Percentiles rank a stretch among this genome's conserved stretches.
Evolutionary conservation across 257 asterid species (phyloP).

Genomic region (Fraxinus americana): DNA sequence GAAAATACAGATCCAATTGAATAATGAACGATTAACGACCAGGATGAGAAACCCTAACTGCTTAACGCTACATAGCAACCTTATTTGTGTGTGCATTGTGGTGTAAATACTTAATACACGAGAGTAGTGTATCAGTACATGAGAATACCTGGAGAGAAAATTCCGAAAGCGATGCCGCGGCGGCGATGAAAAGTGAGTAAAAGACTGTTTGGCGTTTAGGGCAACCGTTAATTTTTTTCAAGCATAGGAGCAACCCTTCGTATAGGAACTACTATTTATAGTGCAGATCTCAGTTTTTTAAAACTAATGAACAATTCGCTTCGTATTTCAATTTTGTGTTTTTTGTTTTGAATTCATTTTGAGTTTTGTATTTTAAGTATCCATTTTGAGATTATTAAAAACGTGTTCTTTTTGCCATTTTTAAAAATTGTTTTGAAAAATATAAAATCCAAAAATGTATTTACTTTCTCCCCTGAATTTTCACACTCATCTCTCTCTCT

Average conservation of each 20-base stretch:
- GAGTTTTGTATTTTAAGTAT: too few species aligned
- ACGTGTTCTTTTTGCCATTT: too few species aligned
- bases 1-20: not conserved
- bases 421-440: too few species aligned
- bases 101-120: not conserved
- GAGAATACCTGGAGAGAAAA: not conserved
- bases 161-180: not conserved
- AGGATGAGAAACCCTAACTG: not conserved
- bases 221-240: not conserved
- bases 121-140: not conserved
- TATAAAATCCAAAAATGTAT: too few species aligned
- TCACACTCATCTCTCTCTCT: too few species aligned
- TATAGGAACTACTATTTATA: not conserved
- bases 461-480: too few species aligned
- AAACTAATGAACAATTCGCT: too few species aligned
- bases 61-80: not conserved
- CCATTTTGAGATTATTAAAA: too few species aligned
- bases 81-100: not conserved
- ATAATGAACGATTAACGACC: not conserved
- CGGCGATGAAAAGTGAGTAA: not conserved
- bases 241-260: not conserved
- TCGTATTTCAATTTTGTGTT: too few species aligned
- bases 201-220: not conserved
- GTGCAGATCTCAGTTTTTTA: not conserved
- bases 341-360: too few species aligned